These are phyloP conservation scores for Nicotiana sylvestris DNA, from an alignment of 257 asterid species.

Conservation along the genomic window DNA sequence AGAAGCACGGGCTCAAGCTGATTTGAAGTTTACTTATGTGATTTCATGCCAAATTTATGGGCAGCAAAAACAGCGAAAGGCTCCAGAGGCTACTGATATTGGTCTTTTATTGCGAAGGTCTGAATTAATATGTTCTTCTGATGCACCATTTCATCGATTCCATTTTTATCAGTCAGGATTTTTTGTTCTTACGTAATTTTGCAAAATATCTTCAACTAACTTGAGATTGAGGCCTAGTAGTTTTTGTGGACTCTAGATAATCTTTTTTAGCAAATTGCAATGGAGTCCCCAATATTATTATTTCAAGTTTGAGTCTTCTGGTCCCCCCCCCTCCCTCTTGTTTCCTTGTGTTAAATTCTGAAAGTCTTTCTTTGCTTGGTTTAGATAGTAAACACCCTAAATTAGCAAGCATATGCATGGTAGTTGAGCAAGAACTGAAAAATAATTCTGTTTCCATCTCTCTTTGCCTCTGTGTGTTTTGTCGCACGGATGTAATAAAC, in stretches of 20 bases:
- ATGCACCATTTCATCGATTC: background rate
- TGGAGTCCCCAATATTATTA: background rate
- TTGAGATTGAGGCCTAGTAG: background rate
- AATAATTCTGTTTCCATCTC: background rate
- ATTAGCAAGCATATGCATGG: background rate
- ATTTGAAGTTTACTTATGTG: constrained; percentile 86
- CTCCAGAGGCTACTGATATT: constrained; percentile 96
- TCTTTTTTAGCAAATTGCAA: background rate
- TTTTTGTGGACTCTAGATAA: background rate
- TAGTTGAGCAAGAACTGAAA: background rate
- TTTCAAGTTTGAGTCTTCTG: background rate
- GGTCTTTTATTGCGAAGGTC: constrained; percentile 86
- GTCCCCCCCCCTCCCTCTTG: background rate
- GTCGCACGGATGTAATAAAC: background rate
- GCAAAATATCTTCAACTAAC: background rate
- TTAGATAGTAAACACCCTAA: background rate
- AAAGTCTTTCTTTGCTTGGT: background rate
- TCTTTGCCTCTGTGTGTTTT: constrained; percentile 1
- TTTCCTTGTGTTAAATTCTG: background rate
- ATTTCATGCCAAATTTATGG: constrained; percentile 98
- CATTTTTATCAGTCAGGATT: background rate
- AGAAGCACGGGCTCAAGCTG: constrained; percentile 97
- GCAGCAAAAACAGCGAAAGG: constrained; percentile 90
- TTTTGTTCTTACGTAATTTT: background rate
- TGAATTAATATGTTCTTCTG: constrained; percentile 11